Conservation (phyloP, 1,139 yeast species). For the Debaryomyces udenii region DNA sequence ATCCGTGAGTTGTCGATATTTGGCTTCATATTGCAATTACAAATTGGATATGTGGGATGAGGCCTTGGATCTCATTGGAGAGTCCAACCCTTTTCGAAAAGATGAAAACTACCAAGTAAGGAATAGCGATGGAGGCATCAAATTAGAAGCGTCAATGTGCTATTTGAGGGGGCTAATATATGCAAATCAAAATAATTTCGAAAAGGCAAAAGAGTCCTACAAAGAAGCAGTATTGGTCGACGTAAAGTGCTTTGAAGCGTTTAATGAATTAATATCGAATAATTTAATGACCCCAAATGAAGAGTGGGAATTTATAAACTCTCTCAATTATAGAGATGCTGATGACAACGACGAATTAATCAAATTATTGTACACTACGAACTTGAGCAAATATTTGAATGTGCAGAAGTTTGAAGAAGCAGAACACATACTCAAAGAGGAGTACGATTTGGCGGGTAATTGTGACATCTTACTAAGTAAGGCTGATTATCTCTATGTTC, state of each 20-base stretch:
- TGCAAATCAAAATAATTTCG: conserved; percentile 82
- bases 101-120: conserved; percentile 43
- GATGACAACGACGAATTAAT: conserved; percentile 84
- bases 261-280: conserved; percentile 73
- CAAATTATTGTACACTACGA: conserved; percentile 71
- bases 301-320: conserved; percentile 78
- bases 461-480: conserved; percentile 68
- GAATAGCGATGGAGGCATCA: conserved; percentile 73
- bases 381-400: conserved; percentile 74
- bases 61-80: conserved; percentile 86
- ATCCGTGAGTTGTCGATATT: conserved; percentile 74
- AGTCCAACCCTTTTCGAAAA: conserved; percentile 67
- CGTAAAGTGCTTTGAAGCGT: conserved; percentile 92
- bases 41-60: conserved; percentile 85
- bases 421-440: conserved; percentile 65
- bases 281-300: conserved; percentile 82
- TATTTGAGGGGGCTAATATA: conserved; percentile 82
- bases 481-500: conserved; percentile 74
- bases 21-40: conserved; percentile 75
- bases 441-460: conserved; percentile 69
- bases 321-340: conserved; percentile 70
- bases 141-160: conserved; percentile 85
- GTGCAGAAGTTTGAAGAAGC: conserved; percentile 65
- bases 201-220: conserved; percentile 83
- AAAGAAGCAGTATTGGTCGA: conserved; percentile 87